Base-by-base conservation (phyloP, 2,329 filamentous ascomycete species). In the Aureobasidium sp. region DNA sequence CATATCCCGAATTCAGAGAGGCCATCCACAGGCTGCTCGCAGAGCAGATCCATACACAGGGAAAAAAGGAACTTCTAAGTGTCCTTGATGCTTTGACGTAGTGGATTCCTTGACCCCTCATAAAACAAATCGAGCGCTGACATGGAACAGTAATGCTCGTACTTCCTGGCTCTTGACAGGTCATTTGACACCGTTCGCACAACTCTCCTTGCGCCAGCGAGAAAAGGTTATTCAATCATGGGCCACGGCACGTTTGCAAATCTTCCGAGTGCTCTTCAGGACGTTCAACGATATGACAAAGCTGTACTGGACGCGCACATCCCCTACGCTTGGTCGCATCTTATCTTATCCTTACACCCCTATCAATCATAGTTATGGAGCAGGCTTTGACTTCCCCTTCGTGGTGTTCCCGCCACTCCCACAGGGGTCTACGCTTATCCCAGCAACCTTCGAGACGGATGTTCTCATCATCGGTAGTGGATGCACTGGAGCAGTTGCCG, bases 401-500 rank as follows among this genome's bases (percentile, higher is more conserved):
- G 69, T 88, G 49, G 85, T 89, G 68, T 78, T 87, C 25, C 81
- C 82, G 1, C 77, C 82, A 0, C 77, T 78, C 0, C 41, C 67
- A 5, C 27, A 59, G 1, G 44, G 57, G 11, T 52, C 49, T 27
- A 39, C 63, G 27, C n/a, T 36, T 13, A 70, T 78, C 5, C 77
- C 83, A 0, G 84, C 86, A 65, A 79, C 80, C 3, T 76, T 95
- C 42, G 84, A 91, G 59, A 87, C 89, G 0, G 93, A 97, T 72
- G 85, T 96, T 0, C 84, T 96, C 44, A 86, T 97, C 62, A 81
- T 97, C 25, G 92, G 92, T 2, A 94, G 89, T 41, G 92, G 92
- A 32, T 95, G 90, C 67, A 92, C 92, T 65, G 91, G 89, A 44
- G 90, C 82, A 10, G 91, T 96, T 0, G 84, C 82, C 39, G 91